A percentile compares a stretch with the other conserved stretches of the same genome.
These are phyloP conservation scores for Fusarium sp. DNA, from an alignment of 2,329 filamentous ascomycete genomes.

Conservation along the genomic window DNA sequence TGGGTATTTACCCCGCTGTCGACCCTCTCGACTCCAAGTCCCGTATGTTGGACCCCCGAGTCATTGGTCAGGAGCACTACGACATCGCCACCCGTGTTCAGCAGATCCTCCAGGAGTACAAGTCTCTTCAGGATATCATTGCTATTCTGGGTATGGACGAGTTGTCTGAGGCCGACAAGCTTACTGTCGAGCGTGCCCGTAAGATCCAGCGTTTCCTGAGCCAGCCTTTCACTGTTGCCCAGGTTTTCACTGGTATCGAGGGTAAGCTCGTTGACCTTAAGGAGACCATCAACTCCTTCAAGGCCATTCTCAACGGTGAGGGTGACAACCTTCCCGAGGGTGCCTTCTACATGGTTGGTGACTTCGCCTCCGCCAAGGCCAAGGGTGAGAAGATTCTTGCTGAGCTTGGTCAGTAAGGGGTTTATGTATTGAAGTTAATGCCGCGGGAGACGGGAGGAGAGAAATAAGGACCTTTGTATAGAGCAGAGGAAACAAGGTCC, in stretches of 20 bases:
- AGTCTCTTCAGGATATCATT: slow-evolving; percentile 99
- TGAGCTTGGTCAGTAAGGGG: slow-evolving; percentile 76
- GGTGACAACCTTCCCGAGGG: slow-evolving; percentile 95
- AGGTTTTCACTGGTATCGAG: slow-evolving; percentile 92
- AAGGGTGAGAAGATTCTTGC: slow-evolving; percentile 99
- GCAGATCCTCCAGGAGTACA: slow-evolving; percentile 99
- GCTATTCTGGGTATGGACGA: slow-evolving; percentile 99
- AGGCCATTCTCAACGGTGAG: slow-evolving; percentile 95
- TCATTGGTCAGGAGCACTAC: slow-evolving; percentile 99
- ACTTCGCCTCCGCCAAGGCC: slow-evolving; percentile 88
- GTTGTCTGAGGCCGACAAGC: slow-evolving; percentile 98
- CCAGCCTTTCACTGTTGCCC: slow-evolving; percentile 94
- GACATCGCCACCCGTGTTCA: slow-evolving; percentile 92
- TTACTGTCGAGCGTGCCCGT: slow-evolving; percentile 99
- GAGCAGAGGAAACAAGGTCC: slow-evolving; percentile 65
- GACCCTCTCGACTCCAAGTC: slow-evolving; percentile 99
- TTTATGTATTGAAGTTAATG: slow-evolving; percentile 52
- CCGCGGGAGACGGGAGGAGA: slow-evolving; percentile 49
- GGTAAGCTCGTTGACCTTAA: slow-evolving; percentile 97
- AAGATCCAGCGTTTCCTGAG: slow-evolving; percentile 99
- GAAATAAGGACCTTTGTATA: slow-evolving; percentile 65
- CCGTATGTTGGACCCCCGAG: slow-evolving; percentile 98
- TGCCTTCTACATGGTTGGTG: slow-evolving; percentile 98
- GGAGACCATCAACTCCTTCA: slow-evolving; percentile 98
- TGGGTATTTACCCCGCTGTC: slow-evolving; percentile 99